Evolutionary conservation across 228 moss, liverwort and hornwort species (phyloP), one percentile per base, ranked within the genome.

Genomic region (Sphagnum magellanicum): DNA sequence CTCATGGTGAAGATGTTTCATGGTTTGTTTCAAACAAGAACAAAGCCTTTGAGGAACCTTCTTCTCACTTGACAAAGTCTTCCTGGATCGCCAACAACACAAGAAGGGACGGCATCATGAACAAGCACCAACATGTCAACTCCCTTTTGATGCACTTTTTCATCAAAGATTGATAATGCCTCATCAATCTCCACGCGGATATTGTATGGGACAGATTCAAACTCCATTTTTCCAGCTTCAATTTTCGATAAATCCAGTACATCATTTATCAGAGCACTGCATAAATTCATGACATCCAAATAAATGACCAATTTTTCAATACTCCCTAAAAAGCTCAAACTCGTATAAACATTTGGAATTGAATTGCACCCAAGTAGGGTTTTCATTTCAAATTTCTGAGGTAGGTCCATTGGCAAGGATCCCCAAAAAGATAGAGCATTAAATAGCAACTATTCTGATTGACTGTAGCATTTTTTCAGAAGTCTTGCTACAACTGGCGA

Each of bases 141-240:
- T 51, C 68, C 67, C 67, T 80, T 92, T 66, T 81, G 84, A 49
- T 89, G 90, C 68, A 87, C 83, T 68, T 81, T 83, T 32, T 90
- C 91, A 75, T 92, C 87, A 15, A 92, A 90, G 48, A 86, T 66
- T 66, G 72, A 70, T 8, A 95, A 77, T 6, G 89, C 88, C 63
- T 70, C 80, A 16, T 95, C 92, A 67, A 95, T 71, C 70, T 90
- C 90, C 70, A 74, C 77, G 14, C 82, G 82, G 70, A 92, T 73
- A 71, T 95, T 89, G 68, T 82, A 92, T 0, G 90, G 63, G 52
- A 95, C 84, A 14, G 84, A 74, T 72, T 95, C 91, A 32, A 91
- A 77, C 70, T 92, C 95, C 95, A 95, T 95, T 71, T 85, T 86
- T n/a, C 95, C 89, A 11, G 89, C 92, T 68, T 95, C 95, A 51